Base-by-base conservation (phyloP, 208 protist species). In the Leishmania martiniquensis region DNA sequence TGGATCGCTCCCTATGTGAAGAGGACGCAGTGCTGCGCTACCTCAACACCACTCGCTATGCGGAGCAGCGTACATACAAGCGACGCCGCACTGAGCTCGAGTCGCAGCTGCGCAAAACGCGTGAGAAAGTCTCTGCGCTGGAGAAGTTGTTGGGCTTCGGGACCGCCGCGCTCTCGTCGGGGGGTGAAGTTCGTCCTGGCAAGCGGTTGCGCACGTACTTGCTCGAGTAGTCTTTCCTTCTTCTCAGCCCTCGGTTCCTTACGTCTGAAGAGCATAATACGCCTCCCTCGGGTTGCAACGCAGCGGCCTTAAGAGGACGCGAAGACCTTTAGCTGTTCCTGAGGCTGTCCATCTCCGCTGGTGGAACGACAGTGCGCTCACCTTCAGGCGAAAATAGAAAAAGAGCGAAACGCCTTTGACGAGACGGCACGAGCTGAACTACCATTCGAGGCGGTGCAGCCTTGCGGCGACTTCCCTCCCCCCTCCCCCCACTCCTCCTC, bases 21-120 rank as follows among this genome's bases (percentile, higher is more conserved):
- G 80, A 81, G 65, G 54, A 74, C 7, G 55, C 67, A 1, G 52
- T 62, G 32, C 55, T 79, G 12, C 80, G 80, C 44, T 77, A 81
- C 63, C 29, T 88, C 25, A 87, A 91, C 55, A 80, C 82, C 4
- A 32, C 75, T 0, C 88, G 87, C 22, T 83, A 65, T 15, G 3
- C 78, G 47, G 88, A 91, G 74, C 88, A 91, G 74, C 83, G 75
- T 29, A 39, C 74, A 37, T 91, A 77, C 75, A 81, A 80, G 55
- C 78, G 79, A 15, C 49, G 75, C 4, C 63, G 84, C 17, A n/a
- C n/a, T 17, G 80, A 83, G 20, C 70, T 81, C 60, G 29, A 76
- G 51, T n/a, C 78, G 54, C 70, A 87, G 51, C 39, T 75, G 17
- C 1, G 13, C 15, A 77, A 82, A 60, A 72, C 80, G 10, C 74